Evolutionary conservation across 352 stramenopile genomes (phyloP), one percentile per base, ranked within the genome.

Genomic region (Pythium sp.): DNA sequence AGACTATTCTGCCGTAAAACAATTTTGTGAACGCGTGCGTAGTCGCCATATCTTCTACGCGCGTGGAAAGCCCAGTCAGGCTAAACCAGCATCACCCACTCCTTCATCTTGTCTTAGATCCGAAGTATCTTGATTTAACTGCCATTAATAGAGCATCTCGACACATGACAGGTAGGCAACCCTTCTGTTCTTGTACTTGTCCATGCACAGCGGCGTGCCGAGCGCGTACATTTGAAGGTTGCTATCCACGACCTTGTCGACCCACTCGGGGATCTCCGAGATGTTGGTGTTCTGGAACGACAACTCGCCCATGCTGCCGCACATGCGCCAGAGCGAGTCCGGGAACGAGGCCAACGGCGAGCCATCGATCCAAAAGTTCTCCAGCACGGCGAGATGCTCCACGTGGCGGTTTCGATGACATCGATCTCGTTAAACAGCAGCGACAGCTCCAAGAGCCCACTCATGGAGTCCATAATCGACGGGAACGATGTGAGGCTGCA

Each of bases 1-100:
- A 65, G 24, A 74, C 69, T 20, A 56, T 90, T n/a, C 68, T 73
- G 41, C 83, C 83, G 2, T 92, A 75, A 51, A 62, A 55, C 22
- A n/a, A 15, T 53, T 3, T 34, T 14, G 14, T 43, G 41, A 20
- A 57, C 14, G n/a, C 14, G 54, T 38, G 28, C 9, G 4, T 43
- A 43, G 36, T 12, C 8, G 36, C 9, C 11, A 43, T 43, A 43
- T 43, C 11, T 43, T 43, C 36, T 43, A 15, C 36, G 36, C 36
- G 36, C 14, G 11, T 43, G 15, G 36, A 43, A 43, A 43, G 14
- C 36, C 36, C 36, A 43, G 36, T 43, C 36, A 43, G 5, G 36
- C 14, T 15, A 43, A 43, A 43, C 36, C 36, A 43, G 36, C 36
- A 43, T 0, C 36, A 43, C 36, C 36, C 36, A 15, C 36, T 43